Evolutionary conservation across 352 stramenopile genomes (phyloP), one percentile per base, ranked within the genome.

Genomic region (Phytophthora lateralis): DNA sequence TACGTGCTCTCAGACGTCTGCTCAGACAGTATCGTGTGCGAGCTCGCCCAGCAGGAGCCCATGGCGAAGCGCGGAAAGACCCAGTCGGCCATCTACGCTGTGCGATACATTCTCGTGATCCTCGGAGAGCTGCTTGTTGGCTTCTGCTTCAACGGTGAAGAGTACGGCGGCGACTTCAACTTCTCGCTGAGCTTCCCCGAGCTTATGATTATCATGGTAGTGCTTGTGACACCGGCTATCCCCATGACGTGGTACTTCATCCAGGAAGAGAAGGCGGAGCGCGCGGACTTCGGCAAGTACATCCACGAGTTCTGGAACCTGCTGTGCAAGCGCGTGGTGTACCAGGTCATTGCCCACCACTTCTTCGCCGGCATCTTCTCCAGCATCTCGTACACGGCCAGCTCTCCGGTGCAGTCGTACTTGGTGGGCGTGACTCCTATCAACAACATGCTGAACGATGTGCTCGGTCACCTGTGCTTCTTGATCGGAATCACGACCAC

Each of bases 1-100:
- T 91, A 91, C 62, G 74, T 91, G 29, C 68, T 82, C 52, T 81
- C 82, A 8, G 81, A 90, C 41, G 77, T 89, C 1, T 83, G 80
- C 44, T 70, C 76, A 34, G 82, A 89, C 53, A 80, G 66, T 54
- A 75, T 89, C 39, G 73, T 86, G 45, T 78, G 79, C 14, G 77
- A 87, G 41, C 62, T 85, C 8, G 78, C 79, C 0, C 79, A 89
- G 60, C 76, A 77, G 29, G 79, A 89, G 48, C 79, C 79, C 0
- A 55, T 66, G 10, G 69, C 60, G 2, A 84, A 76, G 38, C 79
- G 79, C 37, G 79, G 79, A 11, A 78, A 75, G 39, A 87, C 77
- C 3, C 76, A 89, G 83, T 79, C 66, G 15, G 44, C 66, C 3
- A 70, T 74, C 29, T 74, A 74, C 54, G 58, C 60, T 0, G 66